Evolutionary conservation across 1,284 basidiomycete genomes (phyloP), one percentile per base, ranked within the genome.

Genomic region (Moesziomyces sp.): DNA sequence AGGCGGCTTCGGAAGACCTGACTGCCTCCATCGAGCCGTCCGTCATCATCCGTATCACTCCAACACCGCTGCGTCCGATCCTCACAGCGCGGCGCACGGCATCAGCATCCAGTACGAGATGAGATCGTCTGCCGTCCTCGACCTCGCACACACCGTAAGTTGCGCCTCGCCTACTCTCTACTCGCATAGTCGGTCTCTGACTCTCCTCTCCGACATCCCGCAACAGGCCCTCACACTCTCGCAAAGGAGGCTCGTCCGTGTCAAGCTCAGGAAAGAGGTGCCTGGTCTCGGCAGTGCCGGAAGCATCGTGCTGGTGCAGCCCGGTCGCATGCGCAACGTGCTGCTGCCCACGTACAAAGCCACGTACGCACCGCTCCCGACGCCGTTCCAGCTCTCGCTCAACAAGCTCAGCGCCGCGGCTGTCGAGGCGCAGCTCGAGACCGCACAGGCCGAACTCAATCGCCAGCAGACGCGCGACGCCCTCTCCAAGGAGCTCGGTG

Each of bases 241-340:
- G 48, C 58, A 66, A 65, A 68, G 61, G 46, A 59, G 65, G 54
- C 65, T 74, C 51, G 71, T 74, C 16, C 71, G 71, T 52, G 71
- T 74, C 28, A 65, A 74, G 40, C 71, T 74, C 51, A 50, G 18
- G 19, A 28, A 9, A 3, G 44, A 60, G n/a, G 44, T 68, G 16
- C 47, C 57, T 1, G 65, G 71, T 35, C 65, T 74, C 50, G 71
- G 71, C 26, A 26, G 35, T 14, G 65, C 61, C 23, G 65, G 65
- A 9, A 51, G 44, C 48, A 49, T 61, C 21, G 65, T 68, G 11
- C 71, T 74, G 35, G 71, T 74, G 49, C 65, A 65, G 18, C 71
- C 71, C 0, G 71, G 71, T 43, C 65, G 65, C 24, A 74, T 74
- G 71, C 71, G 71, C 46, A 74, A 74, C 65, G 47, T 58, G 53